Percentiles rank a stretch among this genome's conserved stretches.
phyloP scores from a whole-genome alignment of 1,284 basidiomycete species.

The Melampsora americana region DNA sequence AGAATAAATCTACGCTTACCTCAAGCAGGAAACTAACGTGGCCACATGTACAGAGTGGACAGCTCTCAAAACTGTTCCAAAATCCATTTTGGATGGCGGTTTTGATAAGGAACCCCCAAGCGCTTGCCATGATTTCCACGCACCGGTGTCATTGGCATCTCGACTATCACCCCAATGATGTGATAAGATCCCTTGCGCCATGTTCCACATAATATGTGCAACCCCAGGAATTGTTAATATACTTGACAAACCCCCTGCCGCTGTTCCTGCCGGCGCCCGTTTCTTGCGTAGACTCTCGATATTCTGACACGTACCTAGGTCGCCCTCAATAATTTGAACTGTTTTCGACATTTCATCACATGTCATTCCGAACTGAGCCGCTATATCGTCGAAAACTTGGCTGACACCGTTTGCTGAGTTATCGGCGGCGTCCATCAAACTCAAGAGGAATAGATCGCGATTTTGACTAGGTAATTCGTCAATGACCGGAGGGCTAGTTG shows the following conservation, averaged over 20 bases:
- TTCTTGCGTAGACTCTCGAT: background rate
- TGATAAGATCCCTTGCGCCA: slow-evolving; percentile 1
- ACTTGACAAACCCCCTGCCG: background rate
- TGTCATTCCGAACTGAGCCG: background rate
- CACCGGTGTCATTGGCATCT: slow-evolving; percentile 5
- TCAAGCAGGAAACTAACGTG: slow-evolving; percentile 13
- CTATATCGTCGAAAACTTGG: background rate
- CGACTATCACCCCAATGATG: slow-evolving; percentile 11
- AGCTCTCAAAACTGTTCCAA: slow-evolving; percentile 6
- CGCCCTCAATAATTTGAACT: slow-evolving; percentile 7
- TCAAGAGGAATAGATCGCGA: background rate
- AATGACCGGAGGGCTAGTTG: no score
- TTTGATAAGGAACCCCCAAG: background rate
- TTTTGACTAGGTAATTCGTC: no score
- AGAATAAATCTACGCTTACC: background rate
- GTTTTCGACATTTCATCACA: background rate
- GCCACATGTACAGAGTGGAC: slow-evolving; percentile 13
- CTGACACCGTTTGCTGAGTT: slow-evolving; percentile 9
- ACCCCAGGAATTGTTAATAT: slow-evolving; percentile 6
- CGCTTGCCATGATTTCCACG: slow-evolving; percentile 1
- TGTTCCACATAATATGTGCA: slow-evolving; percentile 22
- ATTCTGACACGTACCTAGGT: slow-evolving; percentile 7
- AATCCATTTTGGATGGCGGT: slow-evolving; percentile 5
- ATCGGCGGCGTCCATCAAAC: slow-evolving; percentile 16
- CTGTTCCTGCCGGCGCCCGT: background rate